Percentiles rank a stretch among this genome's conserved stretches.
These are phyloP conservation scores for Rosa rugosa DNA, from an alignment of 306 rosid species.

Conservation along the genomic window DNA sequence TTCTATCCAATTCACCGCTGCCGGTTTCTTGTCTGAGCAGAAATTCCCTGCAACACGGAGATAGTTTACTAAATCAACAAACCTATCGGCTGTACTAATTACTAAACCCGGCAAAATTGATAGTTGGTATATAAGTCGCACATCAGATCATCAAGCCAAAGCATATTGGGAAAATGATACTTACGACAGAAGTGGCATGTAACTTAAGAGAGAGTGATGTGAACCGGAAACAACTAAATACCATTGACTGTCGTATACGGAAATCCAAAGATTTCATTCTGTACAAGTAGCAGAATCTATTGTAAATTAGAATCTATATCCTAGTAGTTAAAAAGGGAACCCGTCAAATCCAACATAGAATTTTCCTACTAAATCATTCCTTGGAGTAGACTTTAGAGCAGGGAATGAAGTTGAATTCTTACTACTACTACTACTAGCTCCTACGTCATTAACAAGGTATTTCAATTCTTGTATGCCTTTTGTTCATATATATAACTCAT, in stretches of 20 bases:
- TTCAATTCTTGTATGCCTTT: not conserved
- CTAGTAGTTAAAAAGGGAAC: not conserved
- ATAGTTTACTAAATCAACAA: not conserved
- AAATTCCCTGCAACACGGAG: slow-evolving; percentile 24
- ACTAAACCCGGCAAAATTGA: not conserved
- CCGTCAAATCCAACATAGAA: not conserved
- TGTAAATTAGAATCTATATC: not conserved
- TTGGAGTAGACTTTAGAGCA: not conserved
- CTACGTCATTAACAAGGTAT: not conserved
- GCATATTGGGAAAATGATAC: not conserved
- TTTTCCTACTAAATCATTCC: not conserved
- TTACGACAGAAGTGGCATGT: not conserved
- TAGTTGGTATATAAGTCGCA: not conserved
- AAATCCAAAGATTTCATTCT: not conserved
- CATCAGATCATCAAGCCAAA: not conserved
- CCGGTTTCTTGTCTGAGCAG: slow-evolving; percentile 39
- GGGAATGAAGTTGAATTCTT: not conserved
- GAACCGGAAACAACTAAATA: not conserved
- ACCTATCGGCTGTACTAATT: not conserved
- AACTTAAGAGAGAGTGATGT: not conserved
- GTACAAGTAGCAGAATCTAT: not conserved
- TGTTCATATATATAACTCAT: not conserved
- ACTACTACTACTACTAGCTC: not conserved
- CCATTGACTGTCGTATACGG: not conserved
- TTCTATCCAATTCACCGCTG: slow-evolving; percentile 37